Percentiles rank a stretch among this genome's conserved stretches.
Evolutionary conservation across 768 basidiomycete genomes (phyloP).

Genomic region (Dioszegia crocea): DNA sequence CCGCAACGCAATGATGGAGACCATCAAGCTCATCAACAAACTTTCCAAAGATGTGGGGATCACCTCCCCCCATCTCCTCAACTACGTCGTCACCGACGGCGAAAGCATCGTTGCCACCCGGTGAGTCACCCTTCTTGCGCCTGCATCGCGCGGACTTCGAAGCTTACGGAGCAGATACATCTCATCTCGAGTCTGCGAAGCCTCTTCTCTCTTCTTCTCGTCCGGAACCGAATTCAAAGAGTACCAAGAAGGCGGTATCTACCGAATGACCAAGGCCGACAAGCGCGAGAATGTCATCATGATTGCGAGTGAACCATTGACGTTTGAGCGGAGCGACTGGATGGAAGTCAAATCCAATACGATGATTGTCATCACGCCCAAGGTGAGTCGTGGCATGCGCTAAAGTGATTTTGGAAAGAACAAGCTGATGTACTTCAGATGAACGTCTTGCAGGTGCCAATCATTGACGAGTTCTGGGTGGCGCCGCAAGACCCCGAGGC

Average conservation of each 20-base stretch:
- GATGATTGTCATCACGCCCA: conserved; percentile 90
- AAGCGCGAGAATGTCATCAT: conserved; percentile 91
- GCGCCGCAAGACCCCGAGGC: conserved; percentile 74
- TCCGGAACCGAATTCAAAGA: conserved; percentile 92
- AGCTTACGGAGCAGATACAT: too few species aligned
- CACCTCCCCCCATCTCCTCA: conserved; percentile 76
- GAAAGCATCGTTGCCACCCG: conserved; percentile 88
- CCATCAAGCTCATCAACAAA: conserved; percentile 71
- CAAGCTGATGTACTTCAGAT: conserved; percentile 35
- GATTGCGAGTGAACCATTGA: conserved; percentile 77
- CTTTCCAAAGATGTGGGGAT: conserved; percentile 65
- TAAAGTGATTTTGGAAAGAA: not conserved
- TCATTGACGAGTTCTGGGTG: conserved; percentile 89
- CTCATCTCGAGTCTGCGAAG: conserved; percentile 83
- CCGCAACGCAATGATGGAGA: conserved; percentile 80
- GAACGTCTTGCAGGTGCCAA: conserved; percentile 89
- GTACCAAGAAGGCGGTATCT: conserved; percentile 80
- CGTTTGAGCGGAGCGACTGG: conserved; percentile 98
- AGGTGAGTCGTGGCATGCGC: conserved; percentile 56
- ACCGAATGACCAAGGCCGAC: conserved; percentile 92
- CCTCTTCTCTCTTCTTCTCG: conserved; percentile 93
- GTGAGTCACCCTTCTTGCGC: conserved; percentile 15
- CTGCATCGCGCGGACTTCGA: too few species aligned
- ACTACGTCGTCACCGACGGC: conserved; percentile 95
- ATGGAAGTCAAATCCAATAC: conserved; percentile 98